Conservation (phyloP, 2,329 filamentous ascomycete species). For the Aaosphaeria arxii region DNA sequence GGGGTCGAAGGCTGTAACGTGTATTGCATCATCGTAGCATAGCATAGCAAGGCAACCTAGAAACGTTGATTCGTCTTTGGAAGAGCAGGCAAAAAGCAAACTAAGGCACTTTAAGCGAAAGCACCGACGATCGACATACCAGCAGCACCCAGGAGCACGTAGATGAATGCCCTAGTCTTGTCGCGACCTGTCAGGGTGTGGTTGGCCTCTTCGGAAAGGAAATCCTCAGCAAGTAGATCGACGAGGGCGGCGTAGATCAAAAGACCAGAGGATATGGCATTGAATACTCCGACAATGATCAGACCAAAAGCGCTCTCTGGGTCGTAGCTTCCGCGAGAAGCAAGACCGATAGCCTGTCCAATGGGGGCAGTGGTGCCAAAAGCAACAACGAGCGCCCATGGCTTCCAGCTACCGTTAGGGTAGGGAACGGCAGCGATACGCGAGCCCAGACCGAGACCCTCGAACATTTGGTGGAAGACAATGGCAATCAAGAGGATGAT, state of each 20-base stretch:
- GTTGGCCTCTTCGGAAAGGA: slow-evolving; percentile 51
- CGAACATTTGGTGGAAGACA: slow-evolving; percentile 63
- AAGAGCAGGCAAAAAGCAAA: neutral
- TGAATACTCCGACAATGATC: slow-evolving; percentile 64
- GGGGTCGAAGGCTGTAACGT: neutral
- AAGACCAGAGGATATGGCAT: slow-evolving; percentile 63
- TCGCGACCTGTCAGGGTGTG: slow-evolving; percentile 51
- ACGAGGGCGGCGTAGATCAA: slow-evolving; percentile 62
- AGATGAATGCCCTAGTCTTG: slow-evolving; percentile 53
- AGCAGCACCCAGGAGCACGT: slow-evolving; percentile 36
- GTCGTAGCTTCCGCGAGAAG: slow-evolving; percentile 57
- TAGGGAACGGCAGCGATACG: slow-evolving; percentile 60
- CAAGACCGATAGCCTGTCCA: slow-evolving; percentile 62
- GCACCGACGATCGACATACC: slow-evolving; percentile 37
- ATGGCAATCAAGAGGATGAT: slow-evolving; percentile 58
- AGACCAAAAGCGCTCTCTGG: slow-evolving; percentile 62
- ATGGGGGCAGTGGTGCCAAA: slow-evolving; percentile 64
- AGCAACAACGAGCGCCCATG: slow-evolving; percentile 60
- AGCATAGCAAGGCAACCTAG: neutral
- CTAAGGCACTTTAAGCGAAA: slow-evolving; percentile 24
- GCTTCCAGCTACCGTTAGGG: slow-evolving; percentile 53
- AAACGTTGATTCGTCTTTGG: neutral
- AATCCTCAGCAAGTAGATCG: slow-evolving; percentile 63
- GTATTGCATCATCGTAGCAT: too few relatives aligned
- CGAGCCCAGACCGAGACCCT: slow-evolving; percentile 61